Percentiles rank a stretch among this genome's conserved stretches.
Conservation (phyloP, 768 basidiomycete genomes). For the Macrolepiota fuliginosa region DNA sequence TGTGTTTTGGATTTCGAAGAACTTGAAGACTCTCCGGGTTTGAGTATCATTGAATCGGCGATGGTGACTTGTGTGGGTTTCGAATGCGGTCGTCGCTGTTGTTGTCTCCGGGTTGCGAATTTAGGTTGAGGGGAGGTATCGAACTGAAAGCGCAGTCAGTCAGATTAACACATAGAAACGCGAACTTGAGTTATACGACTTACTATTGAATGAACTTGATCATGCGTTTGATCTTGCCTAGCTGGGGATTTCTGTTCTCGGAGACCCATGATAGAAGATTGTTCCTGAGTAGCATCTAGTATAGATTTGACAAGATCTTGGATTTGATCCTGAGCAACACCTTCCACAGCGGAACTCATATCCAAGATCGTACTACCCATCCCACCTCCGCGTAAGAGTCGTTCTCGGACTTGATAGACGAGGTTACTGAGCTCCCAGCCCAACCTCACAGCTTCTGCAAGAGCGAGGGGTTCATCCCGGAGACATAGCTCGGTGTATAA, state of each 20-base stretch:
- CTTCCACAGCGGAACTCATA: background rate
- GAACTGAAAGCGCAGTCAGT: too few relatives aligned
- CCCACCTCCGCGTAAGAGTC: background rate
- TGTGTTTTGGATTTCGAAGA: background rate
- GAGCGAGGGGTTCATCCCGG: conserved; percentile 46
- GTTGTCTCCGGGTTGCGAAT: too few relatives aligned
- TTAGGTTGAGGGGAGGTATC: too few relatives aligned
- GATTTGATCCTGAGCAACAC: background rate
- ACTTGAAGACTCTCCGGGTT: background rate
- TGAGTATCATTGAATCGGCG: background rate
- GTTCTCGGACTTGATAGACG: conserved; percentile 4
- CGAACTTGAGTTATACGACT: background rate
- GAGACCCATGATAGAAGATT: background rate
- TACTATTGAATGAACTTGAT: background rate
- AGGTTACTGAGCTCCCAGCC: conserved; percentile 50
- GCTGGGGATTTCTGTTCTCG: background rate
- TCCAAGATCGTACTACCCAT: background rate
- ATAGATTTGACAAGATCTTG: background rate
- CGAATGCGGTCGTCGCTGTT: background rate
- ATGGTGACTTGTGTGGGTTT: background rate
- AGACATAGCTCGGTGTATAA: conserved; percentile 53
- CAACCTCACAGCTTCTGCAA: conserved; percentile 52
- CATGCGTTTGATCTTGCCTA: too few relatives aligned
- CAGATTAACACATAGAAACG: background rate
- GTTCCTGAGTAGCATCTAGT: background rate